Percentiles rank a stretch among this genome's conserved stretches.
Evolutionary conservation across 768 basidiomycete species (phyloP).

Genomic region (Coprinopsis cinerea): DNA sequence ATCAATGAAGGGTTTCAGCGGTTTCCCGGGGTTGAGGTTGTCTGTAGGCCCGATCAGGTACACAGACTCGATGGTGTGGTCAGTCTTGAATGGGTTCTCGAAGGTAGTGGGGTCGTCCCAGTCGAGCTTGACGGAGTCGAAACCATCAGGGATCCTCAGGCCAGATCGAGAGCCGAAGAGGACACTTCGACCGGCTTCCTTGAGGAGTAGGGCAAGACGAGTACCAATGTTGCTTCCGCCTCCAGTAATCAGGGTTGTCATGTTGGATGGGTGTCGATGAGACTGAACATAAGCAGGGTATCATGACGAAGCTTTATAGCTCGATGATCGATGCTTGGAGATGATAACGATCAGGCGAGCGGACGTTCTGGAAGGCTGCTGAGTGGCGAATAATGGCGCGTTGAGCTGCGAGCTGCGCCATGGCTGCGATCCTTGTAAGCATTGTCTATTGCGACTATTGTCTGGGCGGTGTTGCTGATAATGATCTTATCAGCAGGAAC

Average conservation of each 20-base stretch:
- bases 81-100: conserved; percentile 8
- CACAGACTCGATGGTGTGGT: conserved; percentile 20
- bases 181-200: conserved; percentile 13
- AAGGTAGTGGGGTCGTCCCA: conserved; percentile 27
- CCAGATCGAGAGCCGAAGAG: conserved; percentile 20
- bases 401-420: no score
- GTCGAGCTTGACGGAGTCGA: conserved; percentile 24
- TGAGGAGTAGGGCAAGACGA: conserved; percentile 17
- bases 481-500: no score
- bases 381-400: no score
- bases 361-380: no score
- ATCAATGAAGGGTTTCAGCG: conserved; percentile 27
- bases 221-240: conserved; percentile 21
- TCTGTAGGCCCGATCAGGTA: conserved; percentile 25
- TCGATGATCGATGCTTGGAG: no score
- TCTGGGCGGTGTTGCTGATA: no score
- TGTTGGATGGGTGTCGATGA: conserved; percentile 9
- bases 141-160: conserved; percentile 14
- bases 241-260: conserved; percentile 25
- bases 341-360: no score
- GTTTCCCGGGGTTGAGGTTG: conserved; percentile 12
- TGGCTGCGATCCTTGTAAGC: no score
- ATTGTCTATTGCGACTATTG: no score
- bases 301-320: no score
- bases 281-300: no score